Evolutionary conservation across 441 rosid species (phyloP).

Genomic region (Populus trichocarpa): DNA sequence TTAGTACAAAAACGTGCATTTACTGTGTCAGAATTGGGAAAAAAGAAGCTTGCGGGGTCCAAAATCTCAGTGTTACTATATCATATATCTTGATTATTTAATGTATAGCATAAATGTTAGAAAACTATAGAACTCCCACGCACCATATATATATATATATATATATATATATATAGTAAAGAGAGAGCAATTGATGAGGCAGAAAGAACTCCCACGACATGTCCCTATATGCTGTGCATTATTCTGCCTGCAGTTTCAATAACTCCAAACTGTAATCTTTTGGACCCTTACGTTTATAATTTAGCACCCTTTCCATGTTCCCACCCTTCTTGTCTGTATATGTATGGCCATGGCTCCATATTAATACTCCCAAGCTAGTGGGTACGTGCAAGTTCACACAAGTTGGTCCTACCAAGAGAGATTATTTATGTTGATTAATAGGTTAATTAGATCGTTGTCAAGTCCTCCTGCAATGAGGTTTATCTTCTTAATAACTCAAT

Average conservation of each 20-base stretch:
- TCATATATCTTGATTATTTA: no score
- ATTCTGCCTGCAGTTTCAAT: background rate
- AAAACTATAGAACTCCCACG: background rate
- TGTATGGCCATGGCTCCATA: background rate
- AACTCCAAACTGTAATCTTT: background rate
- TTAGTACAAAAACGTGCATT: no score
- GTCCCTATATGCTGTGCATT: background rate
- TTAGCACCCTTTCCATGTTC: background rate
- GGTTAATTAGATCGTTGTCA: no score
- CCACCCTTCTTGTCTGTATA: background rate
- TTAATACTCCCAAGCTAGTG: no score
- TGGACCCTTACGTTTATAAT: background rate
- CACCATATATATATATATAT: no score
- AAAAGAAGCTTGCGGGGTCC: no score
- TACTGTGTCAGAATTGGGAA: no score
- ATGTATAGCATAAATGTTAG: background rate
- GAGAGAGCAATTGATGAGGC: background rate
- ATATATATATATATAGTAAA: background rate
- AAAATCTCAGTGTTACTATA: no score
- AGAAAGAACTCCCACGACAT: constrained; percentile 5
- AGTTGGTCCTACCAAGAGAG: background rate
- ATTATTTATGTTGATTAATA: no score
- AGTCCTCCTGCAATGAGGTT: no score
- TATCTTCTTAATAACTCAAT: no score
- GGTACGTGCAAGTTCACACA: no score